phyloP scores from a whole-genome alignment of 192 early-diverging fungal genomes.

The Backusella tuberculispora region DNA sequence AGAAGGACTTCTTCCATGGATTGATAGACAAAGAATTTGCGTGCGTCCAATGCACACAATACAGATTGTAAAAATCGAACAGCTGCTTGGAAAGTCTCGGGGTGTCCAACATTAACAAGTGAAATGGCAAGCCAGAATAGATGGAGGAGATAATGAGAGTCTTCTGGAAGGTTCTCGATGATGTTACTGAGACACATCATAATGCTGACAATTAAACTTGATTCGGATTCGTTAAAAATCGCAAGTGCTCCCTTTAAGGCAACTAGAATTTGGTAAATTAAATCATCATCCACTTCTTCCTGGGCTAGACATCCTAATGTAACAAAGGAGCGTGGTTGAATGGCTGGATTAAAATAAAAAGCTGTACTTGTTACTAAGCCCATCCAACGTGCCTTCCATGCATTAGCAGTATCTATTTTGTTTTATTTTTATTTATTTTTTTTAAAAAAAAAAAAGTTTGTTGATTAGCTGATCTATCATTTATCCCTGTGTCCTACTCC shows the following conservation, averaged over 20 bases:
- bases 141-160: conserved; percentile 77
- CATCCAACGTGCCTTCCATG: conserved; percentile 91
- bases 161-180: conserved; percentile 72
- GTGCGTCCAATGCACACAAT: conserved; percentile 71
- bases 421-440: too few relatives aligned
- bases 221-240: conserved; percentile 82
- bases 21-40: conserved; percentile 57
- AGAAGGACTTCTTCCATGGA: conserved; percentile 73
- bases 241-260: conserved; percentile 84
- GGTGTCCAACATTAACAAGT: conserved; percentile 82
- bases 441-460: not conserved
- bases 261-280: conserved; percentile 91
- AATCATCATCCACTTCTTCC: conserved; percentile 88
- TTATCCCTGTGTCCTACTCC: not conserved
- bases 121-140: conserved; percentile 91
- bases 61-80: conserved; percentile 69
- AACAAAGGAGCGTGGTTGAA: conserved; percentile 93
- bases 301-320: conserved; percentile 83
- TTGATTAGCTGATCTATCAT: not conserved
- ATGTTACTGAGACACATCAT: conserved; percentile 86
- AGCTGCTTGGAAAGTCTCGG: conserved; percentile 72
- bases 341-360: conserved; percentile 90
- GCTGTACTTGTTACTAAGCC: conserved; percentile 85
- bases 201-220: conserved; percentile 80
- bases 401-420: conserved; percentile 67